Evolutionary conservation across 306 rosid species (phyloP), one percentile per base, ranked within the genome.

Genomic region (Vachellia collinsii): DNA sequence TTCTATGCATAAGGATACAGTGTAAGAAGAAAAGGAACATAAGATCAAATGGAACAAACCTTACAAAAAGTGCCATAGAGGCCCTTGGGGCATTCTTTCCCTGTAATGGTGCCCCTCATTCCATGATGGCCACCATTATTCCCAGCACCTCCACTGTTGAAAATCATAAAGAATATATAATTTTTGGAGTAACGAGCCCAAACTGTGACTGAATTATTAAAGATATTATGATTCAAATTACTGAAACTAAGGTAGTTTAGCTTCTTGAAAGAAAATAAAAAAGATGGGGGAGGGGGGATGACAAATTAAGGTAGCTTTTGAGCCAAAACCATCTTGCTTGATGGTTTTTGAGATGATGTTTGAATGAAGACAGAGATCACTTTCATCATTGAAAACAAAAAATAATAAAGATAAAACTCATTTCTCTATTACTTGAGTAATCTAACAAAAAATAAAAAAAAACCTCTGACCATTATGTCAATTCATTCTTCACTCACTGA

Each of bases 41-140:
- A 51, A 50, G 80, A 81, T 7, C 23, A 86, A 37, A 70, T 36
- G 83, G 70, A 81, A 72, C 89, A 77, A 83, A 94, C 99, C 95
- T 84, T 77, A 56, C 99, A 94, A 83, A 90, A 94, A 70, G 89
- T 89, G 54, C 99, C 97, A 62, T 88, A 93, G 77, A 94, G 99
- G 67, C 99, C 99, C 91, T 89, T 74, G 9, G 97, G 99, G 83
- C 99, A 93, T 83, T 92, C 89, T 88, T 89, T 93, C 74, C 99
- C 99, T 34, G 97, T 91, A 64, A 88, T 80, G 53, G 97, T 90
- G 77, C 99, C 99, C 75, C 84, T 83, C 79, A 85, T 90, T 74
- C 99, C 99, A 77, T 85, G 77, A 81, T 6, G 82, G 61, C 99
- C 99, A 83, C 89, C 91, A 80, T 87, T 47, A 74, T 84, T 76